Evolutionary conservation across 176 grass and related monocot species (phyloP), one percentile per base, ranked within the genome.

Genomic region (Raddia distichophylla): DNA sequence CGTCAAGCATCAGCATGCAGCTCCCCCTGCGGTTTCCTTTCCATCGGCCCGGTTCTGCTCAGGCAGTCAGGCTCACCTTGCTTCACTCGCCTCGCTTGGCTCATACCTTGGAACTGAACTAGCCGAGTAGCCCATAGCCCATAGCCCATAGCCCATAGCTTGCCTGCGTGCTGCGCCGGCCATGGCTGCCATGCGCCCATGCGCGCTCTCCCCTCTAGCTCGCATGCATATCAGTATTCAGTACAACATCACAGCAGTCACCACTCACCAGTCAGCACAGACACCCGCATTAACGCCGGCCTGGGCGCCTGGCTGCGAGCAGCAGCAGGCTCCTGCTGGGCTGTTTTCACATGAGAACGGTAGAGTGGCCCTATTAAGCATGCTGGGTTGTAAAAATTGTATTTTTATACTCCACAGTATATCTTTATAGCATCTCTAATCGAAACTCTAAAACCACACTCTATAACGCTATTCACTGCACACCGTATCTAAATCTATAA

Each of bases 101-200:
- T 57, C 17, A 69, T 54, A 60, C 74, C 74, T 60, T 6, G 56
- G 74, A 61, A 16, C n/a, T 49, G 22, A n/a, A n/a, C n/a, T n/a
- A n/a, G n/a, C n/a, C n/a, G n/a, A n/a, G n/a, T 35, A 6, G 32
- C 32, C 32, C 53, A 58, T 51, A 11, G 55, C 10, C 47, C 54
- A 10, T 35, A 6, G 32, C 32, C 32, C 53, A 58, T 51, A 11
- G 55, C 10, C 47, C 54, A 10, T 22, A 20, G 43, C 18, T 7
- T 67, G 35, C 61, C 11, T 43, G 16, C 37, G 37, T 40, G 37
- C 37, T 40, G 37, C 37, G 37, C 37, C 37, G 37, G 37, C 37
- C 37, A 40, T 40, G 37, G 37, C 37, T 40, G 37, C 37, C 37
- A 40, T 0, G 43, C 42, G 3, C 9, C 15, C 14, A 15, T 3